Percentiles rank a stretch among this genome's conserved stretches.
phyloP scores from a whole-genome alignment of 2,329 filamentous ascomycete genomes.

The Xylariaceae sp. region DNA sequence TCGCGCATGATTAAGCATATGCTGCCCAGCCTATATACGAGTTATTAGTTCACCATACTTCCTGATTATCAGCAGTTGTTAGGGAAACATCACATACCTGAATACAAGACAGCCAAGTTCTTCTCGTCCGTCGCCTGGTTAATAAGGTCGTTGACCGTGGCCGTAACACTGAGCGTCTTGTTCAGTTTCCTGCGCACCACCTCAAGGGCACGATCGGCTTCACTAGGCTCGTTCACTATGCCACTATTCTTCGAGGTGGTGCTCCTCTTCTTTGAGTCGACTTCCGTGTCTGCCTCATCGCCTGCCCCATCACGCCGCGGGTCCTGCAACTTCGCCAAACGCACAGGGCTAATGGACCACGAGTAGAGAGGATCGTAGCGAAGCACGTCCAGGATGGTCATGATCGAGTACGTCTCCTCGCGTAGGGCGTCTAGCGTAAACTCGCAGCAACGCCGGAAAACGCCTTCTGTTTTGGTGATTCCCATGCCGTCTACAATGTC shows the following conservation, averaged over 20 bases:
- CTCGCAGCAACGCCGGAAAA: conserved; percentile 96
- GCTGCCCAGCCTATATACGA: conserved; percentile 37
- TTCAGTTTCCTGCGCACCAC: conserved; percentile 94
- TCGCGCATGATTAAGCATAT: conserved; percentile 32
- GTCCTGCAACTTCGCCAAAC: conserved; percentile 60
- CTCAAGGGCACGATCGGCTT: conserved; percentile 86
- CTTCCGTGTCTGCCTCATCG: conserved; percentile 36
- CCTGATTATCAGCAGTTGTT: neutral
- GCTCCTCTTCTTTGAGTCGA: conserved; percentile 38
- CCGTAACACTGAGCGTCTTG: conserved; percentile 88
- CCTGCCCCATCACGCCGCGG: conserved; percentile 46
- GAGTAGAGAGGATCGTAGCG: conserved; percentile 97
- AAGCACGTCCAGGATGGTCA: conserved; percentile 95
- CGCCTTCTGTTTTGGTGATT: conserved; percentile 87
- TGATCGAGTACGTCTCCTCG: conserved; percentile 95
- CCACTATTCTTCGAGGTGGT: conserved; percentile 26
- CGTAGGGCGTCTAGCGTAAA: conserved; percentile 92
- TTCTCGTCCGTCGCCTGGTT: conserved; percentile 91
- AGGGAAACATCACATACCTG: conserved; percentile 47
- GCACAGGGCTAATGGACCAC: conserved; percentile 78
- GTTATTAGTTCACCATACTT: conserved; percentile 16
- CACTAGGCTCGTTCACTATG: conserved; percentile 54
- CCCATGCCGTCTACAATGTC: conserved; percentile 98
- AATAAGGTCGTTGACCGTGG: conserved; percentile 94
- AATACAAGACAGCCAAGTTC: conserved; percentile 87